phyloP scores from a whole-genome alignment of 148 eudicot species.

The Linanthus parryae region DNA sequence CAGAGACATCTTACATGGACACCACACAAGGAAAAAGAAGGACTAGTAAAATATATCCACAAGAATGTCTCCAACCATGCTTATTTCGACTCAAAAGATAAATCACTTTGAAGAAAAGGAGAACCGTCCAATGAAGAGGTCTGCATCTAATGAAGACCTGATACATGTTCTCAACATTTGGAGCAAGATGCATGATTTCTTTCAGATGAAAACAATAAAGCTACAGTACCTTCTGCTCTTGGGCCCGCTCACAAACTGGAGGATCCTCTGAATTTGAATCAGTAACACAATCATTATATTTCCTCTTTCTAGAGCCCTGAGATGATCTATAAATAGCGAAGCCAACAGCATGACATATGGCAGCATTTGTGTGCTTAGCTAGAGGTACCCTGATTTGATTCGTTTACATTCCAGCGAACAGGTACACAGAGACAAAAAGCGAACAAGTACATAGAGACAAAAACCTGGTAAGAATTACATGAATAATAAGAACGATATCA shows the following conservation, averaged over 20 bases:
- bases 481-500: no score
- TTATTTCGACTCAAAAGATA: neutral
- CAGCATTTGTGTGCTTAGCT: constrained; percentile 32
- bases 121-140: neutral
- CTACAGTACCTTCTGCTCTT: constrained; percentile 23
- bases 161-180: neutral
- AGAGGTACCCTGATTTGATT: no score
- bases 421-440: no score
- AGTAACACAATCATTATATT: constrained; percentile 14
- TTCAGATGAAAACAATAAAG: neutral
- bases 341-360: constrained; percentile 27
- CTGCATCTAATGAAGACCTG: neutral
- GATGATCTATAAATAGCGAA: constrained; percentile 28
- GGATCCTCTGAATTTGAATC: constrained; percentile 15
- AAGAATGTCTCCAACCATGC: constrained; percentile 1
- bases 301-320: constrained; percentile 34
- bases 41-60: neutral
- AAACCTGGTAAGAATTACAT: no score
- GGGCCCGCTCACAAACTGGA: constrained; percentile 5
- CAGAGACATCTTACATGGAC: neutral
- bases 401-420: no score
- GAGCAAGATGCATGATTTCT: neutral
- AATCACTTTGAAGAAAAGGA: neutral
- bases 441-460: no score
- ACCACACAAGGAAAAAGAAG: neutral